Conservation (phyloP, 164 flowering plant genomes). For the Vitis amurensis region DNA sequence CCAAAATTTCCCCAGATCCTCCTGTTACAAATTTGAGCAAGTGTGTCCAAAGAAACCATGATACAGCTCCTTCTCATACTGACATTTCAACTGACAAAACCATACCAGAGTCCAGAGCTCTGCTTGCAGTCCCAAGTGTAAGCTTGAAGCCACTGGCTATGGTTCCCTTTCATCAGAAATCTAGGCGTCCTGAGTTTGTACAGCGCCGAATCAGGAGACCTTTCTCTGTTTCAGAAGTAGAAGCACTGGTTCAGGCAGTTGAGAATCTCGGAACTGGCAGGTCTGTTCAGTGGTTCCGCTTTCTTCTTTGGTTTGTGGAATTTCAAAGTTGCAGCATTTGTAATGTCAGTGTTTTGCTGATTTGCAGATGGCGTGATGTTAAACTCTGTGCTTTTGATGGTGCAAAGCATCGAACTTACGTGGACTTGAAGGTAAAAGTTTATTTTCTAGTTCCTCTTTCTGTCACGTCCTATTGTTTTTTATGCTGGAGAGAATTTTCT, state of each 20-base stretch:
- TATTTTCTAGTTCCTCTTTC: background rate
- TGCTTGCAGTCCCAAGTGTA: slow-evolving; percentile 54
- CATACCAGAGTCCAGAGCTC: slow-evolving; percentile 48
- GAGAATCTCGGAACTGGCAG: slow-evolving; percentile 12
- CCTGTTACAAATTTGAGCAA: slow-evolving; percentile 30
- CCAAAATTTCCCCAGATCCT: slow-evolving; percentile 20
- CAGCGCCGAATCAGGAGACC: slow-evolving; percentile 12
- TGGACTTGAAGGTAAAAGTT: slow-evolving; percentile 3
- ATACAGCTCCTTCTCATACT: slow-evolving; percentile 41
- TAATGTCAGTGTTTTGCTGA: background rate
- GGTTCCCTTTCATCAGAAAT: background rate
- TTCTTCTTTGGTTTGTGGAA: background rate
- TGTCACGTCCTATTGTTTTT: no score
- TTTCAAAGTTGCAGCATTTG: background rate
- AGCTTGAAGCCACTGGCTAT: slow-evolving; percentile 51
- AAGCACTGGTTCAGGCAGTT: slow-evolving; percentile 15
- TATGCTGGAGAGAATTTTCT: no score
- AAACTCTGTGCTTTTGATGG: slow-evolving; percentile 2
- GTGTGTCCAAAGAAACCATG: slow-evolving; percentile 51
- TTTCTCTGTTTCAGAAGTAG: slow-evolving; percentile 9
- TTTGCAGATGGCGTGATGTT: slow-evolving; percentile 4
- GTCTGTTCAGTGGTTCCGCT: background rate
- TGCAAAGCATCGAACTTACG: slow-evolving; percentile 8
- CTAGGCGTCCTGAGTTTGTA: background rate
- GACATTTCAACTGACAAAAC: slow-evolving; percentile 39